Percentiles rank a stretch among this genome's conserved stretches.
Evolutionary conservation across 1,284 basidiomycete species (phyloP).

Genomic region (Phellopilus nigrolimitatus): DNA sequence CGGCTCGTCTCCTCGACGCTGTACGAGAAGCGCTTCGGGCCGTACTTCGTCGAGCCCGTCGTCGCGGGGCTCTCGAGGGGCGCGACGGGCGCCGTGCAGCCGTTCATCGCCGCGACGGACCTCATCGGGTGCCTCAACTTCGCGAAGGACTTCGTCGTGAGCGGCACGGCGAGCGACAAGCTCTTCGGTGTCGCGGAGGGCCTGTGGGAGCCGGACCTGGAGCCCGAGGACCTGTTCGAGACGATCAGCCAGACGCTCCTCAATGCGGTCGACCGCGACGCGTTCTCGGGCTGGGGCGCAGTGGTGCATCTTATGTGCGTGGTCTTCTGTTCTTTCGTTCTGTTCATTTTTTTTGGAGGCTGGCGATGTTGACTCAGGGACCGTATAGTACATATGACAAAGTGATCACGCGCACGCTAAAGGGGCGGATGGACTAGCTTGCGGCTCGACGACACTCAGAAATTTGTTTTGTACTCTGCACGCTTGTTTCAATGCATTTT

Average conservation of each 20-base stretch:
- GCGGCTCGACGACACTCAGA: neutral
- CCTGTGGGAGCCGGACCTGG: slow-evolving; percentile 96
- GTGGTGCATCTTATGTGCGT: slow-evolving; percentile 94
- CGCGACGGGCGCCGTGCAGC: slow-evolving; percentile 70
- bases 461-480: slow-evolving; percentile 11
- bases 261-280: slow-evolving; percentile 95
- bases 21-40: slow-evolving; percentile 95
- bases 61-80: slow-evolving; percentile 92
- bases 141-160: slow-evolving; percentile 96
- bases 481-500: neutral
- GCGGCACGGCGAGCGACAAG: slow-evolving; percentile 91
- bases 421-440: slow-evolving; percentile 85
- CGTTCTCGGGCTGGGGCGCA: slow-evolving; percentile 96
- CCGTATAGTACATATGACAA: slow-evolving; percentile 75
- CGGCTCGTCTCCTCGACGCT: slow-evolving; percentile 96
- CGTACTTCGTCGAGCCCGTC: slow-evolving; percentile 97
- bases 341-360: neutral
- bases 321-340: no score
- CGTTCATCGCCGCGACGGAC: slow-evolving; percentile 96
- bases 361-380: slow-evolving; percentile 5
- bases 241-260: slow-evolving; percentile 96
- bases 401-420: slow-evolving; percentile 80
- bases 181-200: slow-evolving; percentile 98
- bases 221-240: slow-evolving; percentile 96
- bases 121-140: slow-evolving; percentile 95